phyloP scores from a whole-genome alignment of 352 stramenopile species.

The Plasmopara muralis region DNA sequence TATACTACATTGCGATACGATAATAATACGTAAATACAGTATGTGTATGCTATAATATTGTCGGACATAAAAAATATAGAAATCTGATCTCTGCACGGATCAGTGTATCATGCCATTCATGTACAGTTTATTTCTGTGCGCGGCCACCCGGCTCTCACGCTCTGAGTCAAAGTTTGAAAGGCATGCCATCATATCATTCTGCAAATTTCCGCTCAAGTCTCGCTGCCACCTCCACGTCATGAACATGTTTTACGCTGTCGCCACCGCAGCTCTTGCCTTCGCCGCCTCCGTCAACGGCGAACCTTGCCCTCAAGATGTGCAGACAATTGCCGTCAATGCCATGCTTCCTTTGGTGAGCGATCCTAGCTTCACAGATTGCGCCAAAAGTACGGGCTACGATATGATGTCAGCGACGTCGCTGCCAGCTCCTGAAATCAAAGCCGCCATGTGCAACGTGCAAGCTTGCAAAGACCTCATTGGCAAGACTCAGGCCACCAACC shows the following conservation, averaged over 20 bases:
- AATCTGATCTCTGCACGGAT: too few species aligned
- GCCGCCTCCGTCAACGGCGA: constrained; percentile 25
- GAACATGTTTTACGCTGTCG: constrained; percentile 29
- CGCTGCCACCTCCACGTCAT: constrained; percentile 8
- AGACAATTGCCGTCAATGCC: constrained; percentile 16
- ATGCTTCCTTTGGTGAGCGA: constrained; percentile 19
- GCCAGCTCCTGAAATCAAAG: constrained; percentile 24
- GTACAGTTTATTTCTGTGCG: too few species aligned
- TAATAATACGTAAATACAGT: too few species aligned
- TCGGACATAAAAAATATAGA: too few species aligned
- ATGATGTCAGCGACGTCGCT: constrained; percentile 27
- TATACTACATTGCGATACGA: too few species aligned
- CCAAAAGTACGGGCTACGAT: constrained; percentile 27
- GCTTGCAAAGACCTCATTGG: constrained; percentile 25
- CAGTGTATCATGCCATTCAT: too few species aligned
- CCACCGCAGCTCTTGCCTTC: constrained; percentile 19
- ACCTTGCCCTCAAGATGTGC: constrained; percentile 15
- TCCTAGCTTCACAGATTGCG: constrained; percentile 19
- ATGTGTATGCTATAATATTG: too few species aligned
- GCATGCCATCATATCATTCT: too few species aligned
- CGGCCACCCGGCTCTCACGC: too few species aligned
- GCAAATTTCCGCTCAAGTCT: not conserved
- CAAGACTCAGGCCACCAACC: constrained; percentile 24
- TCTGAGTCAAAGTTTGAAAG: too few species aligned
- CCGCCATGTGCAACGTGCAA: constrained; percentile 24